Base-by-base conservation (phyloP, 192 early-diverging fungal genomes). In the Rhizoclosmatium sp. region DNA sequence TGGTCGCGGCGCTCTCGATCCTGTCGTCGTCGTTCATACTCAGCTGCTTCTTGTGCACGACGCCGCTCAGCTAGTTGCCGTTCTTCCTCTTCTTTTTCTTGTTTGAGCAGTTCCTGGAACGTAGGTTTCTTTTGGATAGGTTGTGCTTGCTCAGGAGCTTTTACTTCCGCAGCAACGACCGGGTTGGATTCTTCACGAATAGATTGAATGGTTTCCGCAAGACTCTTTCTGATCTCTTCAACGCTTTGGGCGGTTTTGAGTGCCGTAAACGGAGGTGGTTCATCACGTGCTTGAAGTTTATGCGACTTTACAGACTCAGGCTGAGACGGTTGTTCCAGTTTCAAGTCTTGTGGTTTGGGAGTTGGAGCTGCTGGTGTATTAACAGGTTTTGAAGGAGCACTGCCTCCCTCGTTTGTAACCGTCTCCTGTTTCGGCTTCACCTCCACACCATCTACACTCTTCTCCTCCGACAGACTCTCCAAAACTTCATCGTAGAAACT, bases 1-100 rank as follows among this genome's bases (percentile, higher is more conserved):
- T 31, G 49, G 23, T 78, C 68, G 2, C 73, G 54, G 47, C 71
- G 64, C 47, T 80, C 79, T n/a, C 71, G 39, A 23, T 80, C 60
- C 3, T n/a, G 14, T 23, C 69, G 78, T 49, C 59, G 39, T 3
- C 62, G 45, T 77, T 69, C 48, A 45, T 83, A 47, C 3, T 47
- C 40, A 45, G 78, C 51, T 42, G 70, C 70, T 41, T 68, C 41
- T 51, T 79, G 62, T 41, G 12, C 56, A 39, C 80, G 49, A 42
- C 47, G 54, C 42, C 69, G 61, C 70, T 54, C 44, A 41, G 12
- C 68, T 3, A 41, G 76, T 2, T 14, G 44, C 5, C 41, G 70
- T 23, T 49, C 16, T 65, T 71, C 62, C 39, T 68, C 51, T 69
- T 71, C 81, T 49, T 78, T 59, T 65, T 81, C 51, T 44, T 59